These are phyloP conservation scores for Stellera chamaejasme DNA, from an alignment of 345 rosid genomes.

Conservation along the genomic window DNA sequence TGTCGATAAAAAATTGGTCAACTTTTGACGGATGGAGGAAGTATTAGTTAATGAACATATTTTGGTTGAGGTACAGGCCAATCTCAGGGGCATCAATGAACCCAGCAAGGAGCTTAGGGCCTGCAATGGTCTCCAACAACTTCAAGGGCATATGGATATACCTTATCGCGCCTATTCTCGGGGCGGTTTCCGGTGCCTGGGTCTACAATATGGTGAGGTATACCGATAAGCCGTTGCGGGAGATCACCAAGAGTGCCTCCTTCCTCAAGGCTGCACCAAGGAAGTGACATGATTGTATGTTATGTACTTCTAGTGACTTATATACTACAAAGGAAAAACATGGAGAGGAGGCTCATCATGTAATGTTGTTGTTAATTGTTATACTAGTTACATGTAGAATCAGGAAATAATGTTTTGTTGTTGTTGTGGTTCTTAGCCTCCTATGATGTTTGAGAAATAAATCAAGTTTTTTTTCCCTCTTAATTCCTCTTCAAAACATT, in stretches of 20 bases:
- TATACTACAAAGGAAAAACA: not conserved
- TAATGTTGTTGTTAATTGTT: no score
- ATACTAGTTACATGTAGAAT: no score
- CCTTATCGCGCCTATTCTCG: slow-evolving; percentile 45
- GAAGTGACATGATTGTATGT: not conserved
- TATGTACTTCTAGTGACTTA: not conserved
- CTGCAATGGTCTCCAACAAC: slow-evolving; percentile 53
- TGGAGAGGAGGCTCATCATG: not conserved
- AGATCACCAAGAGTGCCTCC: no score
- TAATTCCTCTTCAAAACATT: no score
- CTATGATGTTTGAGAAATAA: no score
- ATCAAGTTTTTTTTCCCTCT: no score
- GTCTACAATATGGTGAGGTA: slow-evolving; percentile 60
- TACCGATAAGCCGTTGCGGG: slow-evolving; percentile 75
- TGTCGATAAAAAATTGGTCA: no score
- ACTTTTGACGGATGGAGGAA: no score
- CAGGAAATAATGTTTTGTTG: no score
- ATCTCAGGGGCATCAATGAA: slow-evolving; percentile 88
- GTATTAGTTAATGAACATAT: no score
- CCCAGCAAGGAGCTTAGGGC: slow-evolving; percentile 87
- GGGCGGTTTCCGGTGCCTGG: slow-evolving; percentile 74
- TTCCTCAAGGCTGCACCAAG: slow-evolving; percentile 27
- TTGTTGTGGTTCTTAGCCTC: not conserved
- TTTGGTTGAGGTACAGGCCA: slow-evolving; percentile 30
- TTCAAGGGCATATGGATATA: slow-evolving; percentile 73